Evolutionary conservation across 768 basidiomycete species (phyloP).

Genomic region (Thelephora ganbajun): DNA sequence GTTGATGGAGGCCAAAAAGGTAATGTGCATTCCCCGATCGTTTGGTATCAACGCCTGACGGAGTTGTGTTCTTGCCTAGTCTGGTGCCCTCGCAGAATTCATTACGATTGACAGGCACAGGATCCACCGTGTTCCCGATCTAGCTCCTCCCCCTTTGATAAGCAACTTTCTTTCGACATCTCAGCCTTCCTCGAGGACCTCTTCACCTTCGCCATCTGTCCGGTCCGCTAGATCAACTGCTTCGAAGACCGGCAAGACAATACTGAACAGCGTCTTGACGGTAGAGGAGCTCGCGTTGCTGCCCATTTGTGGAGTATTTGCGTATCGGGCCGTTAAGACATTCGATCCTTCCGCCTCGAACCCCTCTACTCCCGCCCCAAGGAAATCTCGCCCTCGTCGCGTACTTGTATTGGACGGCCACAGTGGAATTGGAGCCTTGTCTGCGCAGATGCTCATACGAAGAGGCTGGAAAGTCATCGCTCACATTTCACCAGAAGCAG

Average conservation of each 20-base stretch:
- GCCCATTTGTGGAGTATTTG: slow-evolving; percentile 67
- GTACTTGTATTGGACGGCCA: slow-evolving; percentile 63
- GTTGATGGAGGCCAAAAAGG: slow-evolving; percentile 67
- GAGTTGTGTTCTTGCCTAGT: slow-evolving; percentile 25
- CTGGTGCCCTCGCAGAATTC: slow-evolving; percentile 83
- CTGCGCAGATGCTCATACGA: slow-evolving; percentile 59
- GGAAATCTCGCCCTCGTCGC: slow-evolving; percentile 11
- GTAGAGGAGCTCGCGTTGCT: slow-evolving; percentile 71
- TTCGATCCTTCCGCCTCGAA: slow-evolving; percentile 21
- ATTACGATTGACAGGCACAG: slow-evolving; percentile 71
- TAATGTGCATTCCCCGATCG: slow-evolving; percentile 19
- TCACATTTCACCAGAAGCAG: slow-evolving; percentile 34
- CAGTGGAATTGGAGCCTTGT: slow-evolving; percentile 63
- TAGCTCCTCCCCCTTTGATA: not conserved
- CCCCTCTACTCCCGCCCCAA: slow-evolving; percentile 4
- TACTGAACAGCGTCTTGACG: slow-evolving; percentile 17
- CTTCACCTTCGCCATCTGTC: slow-evolving; percentile 15
- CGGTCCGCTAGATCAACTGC: slow-evolving; percentile 13
- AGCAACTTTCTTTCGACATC: no score
- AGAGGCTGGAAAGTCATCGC: slow-evolving; percentile 66
- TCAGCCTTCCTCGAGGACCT: slow-evolving; percentile 17
- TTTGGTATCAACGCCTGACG: slow-evolving; percentile 9
- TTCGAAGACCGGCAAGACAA: slow-evolving; percentile 3
- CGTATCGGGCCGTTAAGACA: slow-evolving; percentile 69
- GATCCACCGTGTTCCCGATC: slow-evolving; percentile 54